phyloP scores from a whole-genome alignment of 106 monocot species.

The Allium sativum region DNA sequence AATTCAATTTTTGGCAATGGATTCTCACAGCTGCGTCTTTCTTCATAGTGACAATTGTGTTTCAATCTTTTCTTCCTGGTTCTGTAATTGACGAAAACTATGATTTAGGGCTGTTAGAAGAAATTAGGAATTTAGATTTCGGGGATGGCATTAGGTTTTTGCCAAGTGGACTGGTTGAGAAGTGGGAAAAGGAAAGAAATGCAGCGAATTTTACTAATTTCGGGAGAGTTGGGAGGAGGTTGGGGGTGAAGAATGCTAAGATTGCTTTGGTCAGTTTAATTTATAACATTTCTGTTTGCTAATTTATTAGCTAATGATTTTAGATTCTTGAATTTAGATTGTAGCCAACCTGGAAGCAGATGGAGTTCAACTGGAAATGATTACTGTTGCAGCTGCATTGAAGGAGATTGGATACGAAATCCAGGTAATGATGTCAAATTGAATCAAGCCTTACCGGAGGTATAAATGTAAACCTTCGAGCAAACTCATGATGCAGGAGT shows the following conservation, averaged over 20 bases:
- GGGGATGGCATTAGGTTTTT: conserved; percentile 53
- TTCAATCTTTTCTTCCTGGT: conserved; percentile 53
- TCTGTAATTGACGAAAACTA: conserved; percentile 9
- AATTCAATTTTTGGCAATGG: conserved; percentile 57
- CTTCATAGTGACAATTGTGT: conserved; percentile 53
- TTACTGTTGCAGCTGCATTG: conserved; percentile 40
- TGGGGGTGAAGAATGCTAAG: conserved; percentile 34
- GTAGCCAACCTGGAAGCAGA: conserved; percentile 33
- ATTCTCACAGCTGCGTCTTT: conserved; percentile 36
- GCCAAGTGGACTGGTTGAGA: conserved; percentile 43
- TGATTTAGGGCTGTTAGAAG: conserved; percentile 1
- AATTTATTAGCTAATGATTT: background rate
- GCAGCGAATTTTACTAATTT: conserved; percentile 19
- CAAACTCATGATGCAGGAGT: background rate
- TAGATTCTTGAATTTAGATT: conserved; percentile 23
- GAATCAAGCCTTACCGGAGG: background rate
- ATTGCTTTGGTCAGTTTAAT: conserved; percentile 45
- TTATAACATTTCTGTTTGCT: background rate
- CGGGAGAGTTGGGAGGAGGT: conserved; percentile 19
- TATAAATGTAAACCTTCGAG: background rate
- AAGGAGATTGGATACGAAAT: conserved; percentile 58
- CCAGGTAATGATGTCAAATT: conserved; percentile 19
- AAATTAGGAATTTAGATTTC: conserved; percentile 30
- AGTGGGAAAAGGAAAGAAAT: conserved; percentile 40
- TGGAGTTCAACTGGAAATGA: conserved; percentile 52